Percentiles rank a stretch among this genome's conserved stretches.
Conservation (phyloP, 2,329 filamentous ascomycete species). For the Ascomycota sp. region DNA sequence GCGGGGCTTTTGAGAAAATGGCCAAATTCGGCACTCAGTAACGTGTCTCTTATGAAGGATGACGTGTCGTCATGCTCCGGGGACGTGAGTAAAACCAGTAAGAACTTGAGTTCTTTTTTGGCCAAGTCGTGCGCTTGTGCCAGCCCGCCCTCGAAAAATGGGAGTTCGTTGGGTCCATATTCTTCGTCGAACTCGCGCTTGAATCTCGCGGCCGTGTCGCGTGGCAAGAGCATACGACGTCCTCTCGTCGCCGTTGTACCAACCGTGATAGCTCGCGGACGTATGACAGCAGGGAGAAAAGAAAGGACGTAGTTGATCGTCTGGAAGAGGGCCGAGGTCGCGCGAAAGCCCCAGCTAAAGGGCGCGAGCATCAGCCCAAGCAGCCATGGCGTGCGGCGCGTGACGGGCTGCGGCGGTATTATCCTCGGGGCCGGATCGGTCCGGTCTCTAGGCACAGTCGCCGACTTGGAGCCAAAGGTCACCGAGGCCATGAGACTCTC, state of each 20-base stretch:
- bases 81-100: slow-evolving; percentile 73
- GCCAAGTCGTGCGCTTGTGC: slow-evolving; percentile 79
- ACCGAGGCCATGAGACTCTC: slow-evolving; percentile 27
- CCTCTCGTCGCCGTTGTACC: slow-evolving; percentile 42
- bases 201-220: slow-evolving; percentile 75
- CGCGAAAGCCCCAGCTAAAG: slow-evolving; percentile 55
- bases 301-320: slow-evolving; percentile 61
- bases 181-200: slow-evolving; percentile 90
- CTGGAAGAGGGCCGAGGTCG: slow-evolving; percentile 49
- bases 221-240: slow-evolving; percentile 57
- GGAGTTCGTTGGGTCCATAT: slow-evolving; percentile 51
- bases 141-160: slow-evolving; percentile 75
- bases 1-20: slow-evolving; percentile 52
- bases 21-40: slow-evolving; percentile 55
- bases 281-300: slow-evolving; percentile 50
- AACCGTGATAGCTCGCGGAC: slow-evolving; percentile 29
- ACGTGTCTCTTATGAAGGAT: slow-evolving; percentile 60
- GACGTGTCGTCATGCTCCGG: slow-evolving; percentile 88
- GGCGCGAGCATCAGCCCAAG: slow-evolving; percentile 64
- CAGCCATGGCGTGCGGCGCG: slow-evolving; percentile 52
- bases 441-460: slow-evolving; percentile 8
- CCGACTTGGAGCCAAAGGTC: slow-evolving; percentile 6
- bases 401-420: slow-evolving; percentile 52
- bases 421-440: slow-evolving; percentile 63
- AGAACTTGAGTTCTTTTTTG: slow-evolving; percentile 77